Evolutionary conservation across 352 stramenopile genomes (phyloP).

Genomic region (Phytopythium vexans): DNA sequence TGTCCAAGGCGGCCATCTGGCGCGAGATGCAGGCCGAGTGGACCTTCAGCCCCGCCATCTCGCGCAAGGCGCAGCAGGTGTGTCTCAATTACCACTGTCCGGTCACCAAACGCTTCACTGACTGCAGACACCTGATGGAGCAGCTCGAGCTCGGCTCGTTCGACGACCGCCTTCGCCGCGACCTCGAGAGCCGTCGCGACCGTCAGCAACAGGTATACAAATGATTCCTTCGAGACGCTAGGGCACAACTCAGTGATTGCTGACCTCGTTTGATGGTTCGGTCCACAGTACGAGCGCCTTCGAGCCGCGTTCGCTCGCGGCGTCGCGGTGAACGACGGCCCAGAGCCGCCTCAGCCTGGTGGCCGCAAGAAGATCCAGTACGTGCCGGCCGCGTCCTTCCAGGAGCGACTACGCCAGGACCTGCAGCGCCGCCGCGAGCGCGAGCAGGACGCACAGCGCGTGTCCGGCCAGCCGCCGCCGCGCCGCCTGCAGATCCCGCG

Average conservation of each 20-base stretch:
- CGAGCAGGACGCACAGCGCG: constrained; percentile 8
- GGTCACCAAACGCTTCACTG: neutral
- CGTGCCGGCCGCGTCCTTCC: constrained; percentile 21
- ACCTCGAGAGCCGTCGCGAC: constrained; percentile 42
- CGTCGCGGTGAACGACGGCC: neutral
- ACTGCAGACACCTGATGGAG: neutral
- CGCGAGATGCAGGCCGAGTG: constrained; percentile 50
- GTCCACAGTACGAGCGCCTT: constrained; percentile 12
- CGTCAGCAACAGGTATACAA: constrained; percentile 32
- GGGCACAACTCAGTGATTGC: neutral
- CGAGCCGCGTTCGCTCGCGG: constrained; percentile 7
- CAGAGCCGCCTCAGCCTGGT: neutral
- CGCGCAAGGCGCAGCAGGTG: constrained; percentile 31
- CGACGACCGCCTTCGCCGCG: constrained; percentile 49
- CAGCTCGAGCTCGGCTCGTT: constrained; percentile 49
- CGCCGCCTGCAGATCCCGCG: neutral
- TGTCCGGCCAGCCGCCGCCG: neutral
- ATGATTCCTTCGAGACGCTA: neutral
- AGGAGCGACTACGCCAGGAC: constrained; percentile 42
- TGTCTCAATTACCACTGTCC: neutral
- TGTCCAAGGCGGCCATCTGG: constrained; percentile 44
- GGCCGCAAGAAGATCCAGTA: constrained; percentile 7
- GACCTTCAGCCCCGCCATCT: constrained; percentile 57
- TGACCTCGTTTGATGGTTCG: neutral
- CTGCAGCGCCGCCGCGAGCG: constrained; percentile 37